Conservation (phyloP, 257 asterid species). For the Hygrophila difformis region DNA sequence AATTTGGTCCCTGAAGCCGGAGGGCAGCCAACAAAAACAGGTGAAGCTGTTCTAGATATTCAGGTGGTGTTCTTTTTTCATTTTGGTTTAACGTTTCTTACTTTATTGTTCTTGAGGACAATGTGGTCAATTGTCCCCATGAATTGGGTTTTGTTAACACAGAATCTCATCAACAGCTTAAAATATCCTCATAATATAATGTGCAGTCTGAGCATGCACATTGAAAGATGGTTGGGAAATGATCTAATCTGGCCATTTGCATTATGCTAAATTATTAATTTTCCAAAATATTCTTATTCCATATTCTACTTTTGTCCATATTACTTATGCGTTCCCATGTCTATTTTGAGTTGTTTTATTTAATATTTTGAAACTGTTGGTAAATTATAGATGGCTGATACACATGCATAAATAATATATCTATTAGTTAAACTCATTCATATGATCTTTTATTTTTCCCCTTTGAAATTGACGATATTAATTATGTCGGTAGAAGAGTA, state of each 20-base stretch:
- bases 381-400: no score
- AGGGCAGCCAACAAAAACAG: conserved; percentile 89
- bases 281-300: conserved; percentile 4
- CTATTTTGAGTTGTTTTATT: no score
- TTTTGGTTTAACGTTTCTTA: conserved; percentile 11
- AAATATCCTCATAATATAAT: no score
- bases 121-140: conserved; percentile 10
- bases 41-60: conserved; percentile 97
- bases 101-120: background rate
- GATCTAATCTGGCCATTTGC: background rate
- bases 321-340: conserved; percentile 6
- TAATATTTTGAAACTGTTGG: no score
- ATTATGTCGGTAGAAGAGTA: conserved; percentile 12
- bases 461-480: no score
- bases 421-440: no score
- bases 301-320: conserved; percentile 4
- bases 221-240: no score
- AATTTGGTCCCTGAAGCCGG: conserved; percentile 98
- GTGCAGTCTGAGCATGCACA: no score
- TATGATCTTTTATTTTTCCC: no score
- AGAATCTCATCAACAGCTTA: no score
- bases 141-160: background rate
- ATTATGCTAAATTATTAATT: background rate
- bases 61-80: conserved; percentile 50
- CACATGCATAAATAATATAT: no score